Evolutionary conservation across 2,329 filamentous ascomycete genomes (phyloP), one percentile per base, ranked within the genome.

Genomic region (Paecilomyces sp.): DNA sequence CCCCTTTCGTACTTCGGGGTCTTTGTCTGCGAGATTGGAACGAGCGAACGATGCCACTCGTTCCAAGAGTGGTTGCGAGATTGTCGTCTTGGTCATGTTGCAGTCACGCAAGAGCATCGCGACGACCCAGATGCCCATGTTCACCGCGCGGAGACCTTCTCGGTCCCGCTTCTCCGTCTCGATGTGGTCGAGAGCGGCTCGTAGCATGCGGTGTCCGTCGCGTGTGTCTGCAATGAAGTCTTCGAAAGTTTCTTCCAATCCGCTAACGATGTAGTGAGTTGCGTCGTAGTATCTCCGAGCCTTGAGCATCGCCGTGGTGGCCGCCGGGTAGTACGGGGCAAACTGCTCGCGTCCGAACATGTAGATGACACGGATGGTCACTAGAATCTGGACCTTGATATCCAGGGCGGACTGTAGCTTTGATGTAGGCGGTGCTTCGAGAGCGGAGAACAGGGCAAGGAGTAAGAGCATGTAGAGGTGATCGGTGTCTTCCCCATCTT

Each of bases 311-410:
- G 75, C 71, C 13, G 69, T 67, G 64, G 77, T 71, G 1, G 69
- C 71, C 24, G 67, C 67, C 3, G 72, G 66, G 55, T 75, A 71
- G 60, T 73, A 75, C 4, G 63, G 64, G 5, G 70, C 63, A 62
- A 77, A 75, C 25, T 69, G 67, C 47, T 70, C 61, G 12, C 69
- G 66, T 41, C 74, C 75, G 31, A 75, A 65, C n/a, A 66, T 59
- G 55, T 76, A 68, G 68, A 78, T 72, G 34, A 74, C 66, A 13
- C 75, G 72, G 47, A 79, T 69, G 6, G 75, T 77, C 24, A 74
- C 67, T 28, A 79, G 63, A n/a, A 77, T 70, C 57, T 78, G 76
- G 2, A 74, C 76, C 58, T 78, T 78, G 54, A 76, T 62, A 54
- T 78, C 76, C 47, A 70, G 58, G 9, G 68, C 60, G 22, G 66